Evolutionary conservation across 805 yeast species (phyloP), one percentile per base, ranked within the genome.

Genomic region (Yamadazyma kitorensis): DNA sequence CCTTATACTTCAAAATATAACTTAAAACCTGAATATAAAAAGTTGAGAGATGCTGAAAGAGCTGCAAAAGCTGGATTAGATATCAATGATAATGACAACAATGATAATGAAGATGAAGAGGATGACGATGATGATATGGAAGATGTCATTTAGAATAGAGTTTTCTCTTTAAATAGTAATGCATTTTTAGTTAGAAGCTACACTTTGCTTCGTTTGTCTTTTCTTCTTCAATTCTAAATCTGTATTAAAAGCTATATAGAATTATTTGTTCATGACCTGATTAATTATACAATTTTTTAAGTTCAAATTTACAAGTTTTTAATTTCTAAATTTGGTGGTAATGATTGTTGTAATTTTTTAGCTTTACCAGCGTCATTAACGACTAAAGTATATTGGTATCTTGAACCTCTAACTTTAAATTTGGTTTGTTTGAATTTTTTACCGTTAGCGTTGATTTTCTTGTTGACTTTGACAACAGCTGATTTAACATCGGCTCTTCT

Each of bases 371-470:
- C 84, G 71, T 93, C 98, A 76, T 84, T 80, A 62, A 93, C 91
- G 56, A 85, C 85, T 72, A 91, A 78, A 57, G 98, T 93, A 86
- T 93, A 93, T 65, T 87, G 81, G 78, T 85, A 70, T 70, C 78
- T 87, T 50, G 96, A 62, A 71, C 97, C 96, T 81, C 98, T 88
- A 64, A 93, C 86, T 86, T 93, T 93, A 89, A 93, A 93, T 76
- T 93, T 93, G 77, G 96, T 88, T 75, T 85, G 93, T 75, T 84
- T 83, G 81, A 77, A 76, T 54, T 75, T 74, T 78, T 83, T 83
- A 70, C 93, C 94, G 69, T 74, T 73, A 55, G 83, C 76, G 76
- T 80, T 81, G 62, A 82, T 57, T 73, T 83, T 82, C 67, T 77
- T 70, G 87, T 87, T 87, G 76, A 82, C 80, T 83, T 93, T 93